Percentiles rank a stretch among this genome's conserved stretches.
These are phyloP conservation scores for Chaetomium strumarium DNA, from an alignment of 2,329 filamentous ascomycete genomes.

Conservation along the genomic window DNA sequence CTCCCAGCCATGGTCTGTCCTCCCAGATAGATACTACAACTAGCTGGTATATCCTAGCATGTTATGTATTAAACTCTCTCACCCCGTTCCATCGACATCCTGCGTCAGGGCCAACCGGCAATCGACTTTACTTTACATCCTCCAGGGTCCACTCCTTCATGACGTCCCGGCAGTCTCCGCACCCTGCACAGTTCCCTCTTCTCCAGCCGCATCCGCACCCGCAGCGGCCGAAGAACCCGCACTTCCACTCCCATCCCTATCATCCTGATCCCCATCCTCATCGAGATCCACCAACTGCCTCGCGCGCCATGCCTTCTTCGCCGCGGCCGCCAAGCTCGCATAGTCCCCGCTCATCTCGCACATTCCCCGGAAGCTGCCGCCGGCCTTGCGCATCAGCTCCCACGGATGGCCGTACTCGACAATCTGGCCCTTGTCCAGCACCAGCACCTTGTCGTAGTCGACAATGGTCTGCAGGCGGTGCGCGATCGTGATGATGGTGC, in stretches of 20 bases:
- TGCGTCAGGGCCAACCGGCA: too few relatives aligned
- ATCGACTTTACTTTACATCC: neutral
- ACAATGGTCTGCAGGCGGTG: constrained; percentile 95
- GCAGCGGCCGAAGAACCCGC: neutral
- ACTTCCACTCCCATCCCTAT: neutral
- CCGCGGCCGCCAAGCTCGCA: constrained; percentile 45
- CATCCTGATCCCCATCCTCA: constrained; percentile 22
- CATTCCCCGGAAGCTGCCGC: constrained; percentile 55
- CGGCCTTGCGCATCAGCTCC: constrained; percentile 62
- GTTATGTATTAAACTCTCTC: too few relatives aligned
- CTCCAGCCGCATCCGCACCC: neutral
- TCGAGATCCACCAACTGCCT: constrained; percentile 37
- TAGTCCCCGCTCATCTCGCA: constrained; percentile 59
- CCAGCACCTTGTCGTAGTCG: constrained; percentile 95
- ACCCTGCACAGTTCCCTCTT: neutral
- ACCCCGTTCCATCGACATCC: too few relatives aligned
- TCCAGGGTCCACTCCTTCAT: neutral
- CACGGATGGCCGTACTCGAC: constrained; percentile 89
- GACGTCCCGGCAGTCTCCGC: neutral
- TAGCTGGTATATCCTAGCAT: too few relatives aligned
- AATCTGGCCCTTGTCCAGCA: constrained; percentile 82
- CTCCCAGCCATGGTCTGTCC: too few relatives aligned
- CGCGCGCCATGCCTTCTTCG: constrained; percentile 46
- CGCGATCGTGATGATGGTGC: constrained; percentile 94
- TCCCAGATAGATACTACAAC: too few relatives aligned